Conservation (phyloP, 1,284 basidiomycete species). For the Pholiota adiposa region DNA sequence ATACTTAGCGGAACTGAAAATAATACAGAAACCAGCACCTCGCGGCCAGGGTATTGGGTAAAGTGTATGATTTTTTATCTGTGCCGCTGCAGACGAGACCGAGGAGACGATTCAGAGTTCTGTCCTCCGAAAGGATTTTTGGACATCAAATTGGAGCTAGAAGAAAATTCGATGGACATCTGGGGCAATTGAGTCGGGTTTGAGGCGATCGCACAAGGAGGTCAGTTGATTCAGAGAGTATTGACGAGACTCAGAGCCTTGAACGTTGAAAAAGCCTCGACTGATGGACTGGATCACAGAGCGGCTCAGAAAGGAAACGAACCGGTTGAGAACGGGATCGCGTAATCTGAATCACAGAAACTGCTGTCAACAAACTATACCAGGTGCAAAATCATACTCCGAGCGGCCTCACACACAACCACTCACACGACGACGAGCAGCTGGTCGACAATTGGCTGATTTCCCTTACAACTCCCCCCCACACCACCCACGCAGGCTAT, state of each 20-base stretch:
- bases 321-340: conserved; percentile 23
- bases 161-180: too few relatives aligned
- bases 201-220: neutral
- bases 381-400: conserved; percentile 14
- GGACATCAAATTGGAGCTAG: too few relatives aligned
- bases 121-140: too few relatives aligned
- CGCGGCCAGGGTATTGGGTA: too few relatives aligned
- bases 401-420: conserved; percentile 17
- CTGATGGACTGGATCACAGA: neutral
- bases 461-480: conserved; percentile 6
- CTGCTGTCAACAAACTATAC: conserved; percentile 24
- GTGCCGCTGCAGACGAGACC: too few relatives aligned
- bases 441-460: conserved; percentile 18
- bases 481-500: conserved; percentile 18
- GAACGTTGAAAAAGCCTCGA: neutral
- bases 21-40: too few relatives aligned
- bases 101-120: too few relatives aligned
- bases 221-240: neutral
- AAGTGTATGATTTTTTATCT: too few relatives aligned
- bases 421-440: conserved; percentile 20
- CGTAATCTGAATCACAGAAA: conserved; percentile 28
- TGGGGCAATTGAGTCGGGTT: neutral
- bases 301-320: conserved; percentile 14
- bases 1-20: too few relatives aligned
- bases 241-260: neutral